Conservation (phyloP, 208 protist species). For the Leishmania gerbilli region DNA sequence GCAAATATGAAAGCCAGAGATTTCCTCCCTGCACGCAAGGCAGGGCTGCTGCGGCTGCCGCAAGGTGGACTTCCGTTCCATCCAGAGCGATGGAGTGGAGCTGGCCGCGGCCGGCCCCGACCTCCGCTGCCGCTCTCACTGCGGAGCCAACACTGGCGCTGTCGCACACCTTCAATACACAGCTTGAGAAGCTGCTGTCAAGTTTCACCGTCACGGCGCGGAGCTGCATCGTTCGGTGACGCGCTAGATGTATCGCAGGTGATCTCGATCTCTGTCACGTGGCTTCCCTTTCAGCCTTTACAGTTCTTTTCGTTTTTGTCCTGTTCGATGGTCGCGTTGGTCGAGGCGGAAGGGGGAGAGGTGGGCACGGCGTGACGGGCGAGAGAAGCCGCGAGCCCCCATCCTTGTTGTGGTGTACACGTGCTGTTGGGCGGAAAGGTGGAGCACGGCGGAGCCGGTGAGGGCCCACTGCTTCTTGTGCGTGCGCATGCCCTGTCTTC, state of each 20-base stretch:
- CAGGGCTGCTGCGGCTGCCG: not conserved
- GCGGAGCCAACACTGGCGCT: constrained; percentile 59
- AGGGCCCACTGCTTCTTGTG: not conserved
- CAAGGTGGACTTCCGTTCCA: constrained; percentile 9
- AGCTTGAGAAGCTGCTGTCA: constrained; percentile 57
- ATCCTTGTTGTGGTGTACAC: not conserved
- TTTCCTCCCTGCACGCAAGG: not conserved
- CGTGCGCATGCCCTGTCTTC: not conserved
- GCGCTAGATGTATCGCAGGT: not conserved
- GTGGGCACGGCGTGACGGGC: not conserved
- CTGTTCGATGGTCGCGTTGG: not conserved
- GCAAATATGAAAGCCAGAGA: constrained; percentile 1
- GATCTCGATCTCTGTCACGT: not conserved
- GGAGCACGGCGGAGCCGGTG: not conserved
- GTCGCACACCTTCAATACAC: constrained; percentile 56
- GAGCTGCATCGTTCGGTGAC: constrained; percentile 56
- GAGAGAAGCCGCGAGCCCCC: not conserved
- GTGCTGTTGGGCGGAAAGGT: not conserved
- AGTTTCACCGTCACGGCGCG: constrained; percentile 68
- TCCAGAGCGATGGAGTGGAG: constrained; percentile 36
- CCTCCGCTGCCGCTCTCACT: constrained; percentile 23
- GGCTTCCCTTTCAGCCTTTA: not conserved
- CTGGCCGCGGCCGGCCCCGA: constrained; percentile 39
- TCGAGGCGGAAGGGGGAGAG: not conserved
- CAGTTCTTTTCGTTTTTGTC: not conserved